Base-by-base conservation (phyloP, 2,329 filamentous ascomycete genomes). In the Stagonosporopsis vannaccii region DNA sequence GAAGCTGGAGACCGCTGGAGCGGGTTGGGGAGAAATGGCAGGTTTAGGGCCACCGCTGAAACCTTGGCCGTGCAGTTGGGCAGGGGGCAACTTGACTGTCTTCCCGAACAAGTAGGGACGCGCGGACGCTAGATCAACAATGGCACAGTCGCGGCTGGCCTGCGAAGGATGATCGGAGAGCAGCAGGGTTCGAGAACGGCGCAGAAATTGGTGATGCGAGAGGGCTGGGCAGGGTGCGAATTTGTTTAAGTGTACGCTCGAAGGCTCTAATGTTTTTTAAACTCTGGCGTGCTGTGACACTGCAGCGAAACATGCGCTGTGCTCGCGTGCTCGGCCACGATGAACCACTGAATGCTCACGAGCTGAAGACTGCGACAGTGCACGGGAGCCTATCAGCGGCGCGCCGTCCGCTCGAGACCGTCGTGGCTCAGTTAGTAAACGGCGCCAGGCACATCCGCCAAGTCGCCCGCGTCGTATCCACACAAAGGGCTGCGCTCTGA, bases 31-130 rank as follows among this genome's bases (percentile, higher is more conserved):
- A 62, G 55, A 57, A 58, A 55, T 56, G 60, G 62, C 62, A 63
- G 66, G 68, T 67, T 70, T 67, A 60, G 67, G 61, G 58, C 58
- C 53, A 51, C 39, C 28, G 61, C 59, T 71, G 69, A 72, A 70
- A 71, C 56, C 62, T 66, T 63, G 60, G 62, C 62, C 48, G 56
- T 58, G 51, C 45, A 56, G 54, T 56, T 56, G 54, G 61, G 59
- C 60, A 67, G 63, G 63, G 37, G 61, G 55, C 46, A 58, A 61
- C 58, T 61, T 63, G 51, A 51, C 28, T 52, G 48, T 30, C 32
- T 47, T 56, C 54, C 65, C 58, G 66, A 71, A 63, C 36, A 54
- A 66, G 66, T 47, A 66, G 64, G 51, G 65, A 69, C 69, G 64
- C 67, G 69, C 66, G 65, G 25, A 61, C 62, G 63, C 67, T 57